phyloP scores from a whole-genome alignment of 495 filamentous ascomycete genomes.

The Letharia lupina region DNA sequence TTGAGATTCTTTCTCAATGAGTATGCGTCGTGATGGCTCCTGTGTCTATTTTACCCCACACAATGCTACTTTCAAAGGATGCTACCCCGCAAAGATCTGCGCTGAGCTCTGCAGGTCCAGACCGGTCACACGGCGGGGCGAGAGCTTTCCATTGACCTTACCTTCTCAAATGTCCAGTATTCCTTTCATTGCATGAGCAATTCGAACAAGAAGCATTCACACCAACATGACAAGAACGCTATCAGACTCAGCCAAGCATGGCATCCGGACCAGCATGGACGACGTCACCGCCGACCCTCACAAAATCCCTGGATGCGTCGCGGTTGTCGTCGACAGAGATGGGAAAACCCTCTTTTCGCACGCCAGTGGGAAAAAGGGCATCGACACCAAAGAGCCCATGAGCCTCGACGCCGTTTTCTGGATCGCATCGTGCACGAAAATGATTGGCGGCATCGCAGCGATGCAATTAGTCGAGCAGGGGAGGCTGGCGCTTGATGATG shows the following conservation, averaged over 20 bases:
- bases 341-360: constrained; percentile 42
- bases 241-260: not conserved
- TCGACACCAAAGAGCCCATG: constrained; percentile 37
- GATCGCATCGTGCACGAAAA: constrained; percentile 55
- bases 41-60: not conserved
- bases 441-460: constrained; percentile 45
- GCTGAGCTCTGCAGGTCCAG: not conserved
- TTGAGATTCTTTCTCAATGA: not conserved
- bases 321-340: constrained; percentile 40
- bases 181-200: not conserved
- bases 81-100: constrained; percentile 8
- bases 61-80: not conserved
- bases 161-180: not conserved
- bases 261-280: constrained; percentile 28
- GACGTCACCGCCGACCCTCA: constrained; percentile 33
- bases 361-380: constrained; percentile 39
- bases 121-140: constrained; percentile 2
- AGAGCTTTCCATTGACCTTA: not conserved
- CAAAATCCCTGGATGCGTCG: constrained; percentile 38
- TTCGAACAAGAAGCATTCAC: not conserved
- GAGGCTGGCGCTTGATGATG: constrained; percentile 44
- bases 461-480: constrained; percentile 58
- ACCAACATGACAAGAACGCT: not conserved
- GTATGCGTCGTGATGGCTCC: not conserved
- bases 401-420: constrained; percentile 46